Percentiles rank a stretch among this genome's conserved stretches.
Conservation (phyloP, 352 stramenopile genomes). For the Blastocystis sp. region DNA sequence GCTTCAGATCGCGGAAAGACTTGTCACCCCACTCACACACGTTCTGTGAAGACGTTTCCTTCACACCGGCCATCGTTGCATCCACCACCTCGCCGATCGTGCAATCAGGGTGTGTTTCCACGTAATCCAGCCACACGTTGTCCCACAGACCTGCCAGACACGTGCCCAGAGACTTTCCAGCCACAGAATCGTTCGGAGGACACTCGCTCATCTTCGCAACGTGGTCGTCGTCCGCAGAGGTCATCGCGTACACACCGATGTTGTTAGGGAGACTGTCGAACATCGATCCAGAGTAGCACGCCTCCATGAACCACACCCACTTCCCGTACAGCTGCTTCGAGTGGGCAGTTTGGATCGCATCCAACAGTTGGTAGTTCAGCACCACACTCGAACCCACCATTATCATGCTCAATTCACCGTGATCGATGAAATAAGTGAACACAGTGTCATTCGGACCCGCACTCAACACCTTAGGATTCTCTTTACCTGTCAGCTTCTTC, state of each 20-base stretch:
- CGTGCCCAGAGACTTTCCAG: not conserved
- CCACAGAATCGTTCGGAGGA: conserved; percentile 16
- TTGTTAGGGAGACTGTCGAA: not conserved
- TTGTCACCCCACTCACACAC: not conserved
- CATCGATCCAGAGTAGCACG: conserved; percentile 47
- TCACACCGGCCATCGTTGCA: not conserved
- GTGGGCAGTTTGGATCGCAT: not conserved
- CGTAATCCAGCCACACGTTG: conserved; percentile 4
- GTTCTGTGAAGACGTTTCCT: not conserved
- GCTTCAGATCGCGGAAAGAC: not conserved
- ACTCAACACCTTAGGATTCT: conserved; percentile 56
- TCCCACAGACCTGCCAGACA: conserved; percentile 47
- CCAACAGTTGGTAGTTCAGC: not conserved
- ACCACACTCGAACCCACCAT: not conserved
- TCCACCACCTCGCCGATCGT: conserved; percentile 53
- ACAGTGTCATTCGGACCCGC: not conserved
- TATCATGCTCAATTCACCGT: conserved; percentile 44
- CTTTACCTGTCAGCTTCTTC: not conserved
- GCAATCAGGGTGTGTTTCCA: not conserved
- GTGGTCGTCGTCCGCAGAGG: conserved; percentile 1
- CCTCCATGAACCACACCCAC: conserved; percentile 59
- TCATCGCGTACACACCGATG: conserved; percentile 9
- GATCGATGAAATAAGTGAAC: conserved; percentile 62
- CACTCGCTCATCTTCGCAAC: conserved; percentile 35
- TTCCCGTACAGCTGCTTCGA: conserved; percentile 40